Percentiles rank a stretch among this genome's conserved stretches.
Conservation (phyloP, 176 grass and related monocot genomes). For the Poa annua region DNA sequence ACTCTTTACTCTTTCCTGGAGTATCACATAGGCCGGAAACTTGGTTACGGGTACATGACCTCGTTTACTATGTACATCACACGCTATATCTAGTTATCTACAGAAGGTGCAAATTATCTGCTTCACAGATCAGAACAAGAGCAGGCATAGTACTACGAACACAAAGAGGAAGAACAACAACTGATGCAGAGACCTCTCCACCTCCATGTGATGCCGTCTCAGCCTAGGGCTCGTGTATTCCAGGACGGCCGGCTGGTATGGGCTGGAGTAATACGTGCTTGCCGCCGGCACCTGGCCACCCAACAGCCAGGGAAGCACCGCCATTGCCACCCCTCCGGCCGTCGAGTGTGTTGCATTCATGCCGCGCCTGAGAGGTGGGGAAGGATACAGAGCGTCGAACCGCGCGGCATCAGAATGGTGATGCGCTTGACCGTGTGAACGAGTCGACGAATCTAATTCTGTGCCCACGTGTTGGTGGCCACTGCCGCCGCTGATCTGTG, state of each 20-base stretch:
- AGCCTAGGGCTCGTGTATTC: slow-evolving; percentile 48
- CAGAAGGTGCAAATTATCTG: background rate
- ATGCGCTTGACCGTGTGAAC: background rate
- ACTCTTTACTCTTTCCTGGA: background rate
- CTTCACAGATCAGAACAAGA: slow-evolving; percentile 60
- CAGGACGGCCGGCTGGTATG: slow-evolving; percentile 37
- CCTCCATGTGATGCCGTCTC: slow-evolving; percentile 59
- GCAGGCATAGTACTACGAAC: slow-evolving; percentile 65
- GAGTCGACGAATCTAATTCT: background rate
- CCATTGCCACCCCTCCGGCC: slow-evolving; percentile 51
- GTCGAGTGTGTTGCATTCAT: slow-evolving; percentile 47
- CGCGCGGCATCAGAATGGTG: background rate
- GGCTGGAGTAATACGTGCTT: slow-evolving; percentile 41
- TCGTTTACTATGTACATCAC: slow-evolving; percentile 23
- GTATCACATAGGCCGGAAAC: background rate
- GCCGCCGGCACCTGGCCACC: slow-evolving; percentile 38
- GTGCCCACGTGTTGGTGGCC: background rate
- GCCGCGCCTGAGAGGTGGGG: background rate
- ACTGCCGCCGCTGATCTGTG: background rate
- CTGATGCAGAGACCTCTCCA: slow-evolving; percentile 85
- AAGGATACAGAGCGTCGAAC: slow-evolving; percentile 21
- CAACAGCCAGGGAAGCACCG: slow-evolving; percentile 58
- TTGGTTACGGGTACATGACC: background rate
- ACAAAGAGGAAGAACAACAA: slow-evolving; percentile 71
- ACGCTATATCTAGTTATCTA: background rate